Percentiles rank a stretch among this genome's conserved stretches.
These are phyloP conservation scores for Taiozyma onychis DNA, from an alignment of 1,139 yeast species.

Conservation along the genomic window DNA sequence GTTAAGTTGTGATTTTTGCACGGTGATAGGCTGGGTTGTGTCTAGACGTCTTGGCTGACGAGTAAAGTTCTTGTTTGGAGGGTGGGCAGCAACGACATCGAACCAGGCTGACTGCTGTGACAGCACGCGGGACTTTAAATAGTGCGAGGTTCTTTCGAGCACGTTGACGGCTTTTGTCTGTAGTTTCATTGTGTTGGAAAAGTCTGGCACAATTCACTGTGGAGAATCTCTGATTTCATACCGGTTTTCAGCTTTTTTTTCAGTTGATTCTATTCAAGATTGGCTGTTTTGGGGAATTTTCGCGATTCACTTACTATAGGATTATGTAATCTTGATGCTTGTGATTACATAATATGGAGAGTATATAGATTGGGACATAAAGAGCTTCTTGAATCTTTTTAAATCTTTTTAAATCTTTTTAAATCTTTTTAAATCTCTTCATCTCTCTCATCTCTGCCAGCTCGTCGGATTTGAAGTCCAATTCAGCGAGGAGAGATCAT, in stretches of 20 bases:
- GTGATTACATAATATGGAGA: too few species aligned
- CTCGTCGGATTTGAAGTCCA: too few species aligned
- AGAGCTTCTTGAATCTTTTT: too few species aligned
- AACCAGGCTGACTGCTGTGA: slow-evolving; percentile 80
- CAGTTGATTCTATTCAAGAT: too few species aligned
- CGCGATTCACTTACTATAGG: background rate
- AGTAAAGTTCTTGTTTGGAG: slow-evolving; percentile 61
- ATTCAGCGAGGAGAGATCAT: too few species aligned
- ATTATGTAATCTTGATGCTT: too few species aligned
- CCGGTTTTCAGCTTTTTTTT: background rate
- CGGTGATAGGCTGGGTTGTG: slow-evolving; percentile 23
- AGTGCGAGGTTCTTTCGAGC: slow-evolving; percentile 71
- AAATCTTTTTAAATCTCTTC: too few species aligned
- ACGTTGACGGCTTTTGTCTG: slow-evolving; percentile 33
- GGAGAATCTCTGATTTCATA: background rate
- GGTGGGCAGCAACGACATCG: slow-evolving; percentile 72
- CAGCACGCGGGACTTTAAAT: slow-evolving; percentile 59
- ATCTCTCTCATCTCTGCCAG: too few species aligned
- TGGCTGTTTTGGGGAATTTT: background rate
- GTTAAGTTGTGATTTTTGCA: slow-evolving; percentile 24
- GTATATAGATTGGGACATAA: too few species aligned
- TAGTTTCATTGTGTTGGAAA: slow-evolving; percentile 15
- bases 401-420: too few species aligned
- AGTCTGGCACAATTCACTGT: slow-evolving; percentile 11
- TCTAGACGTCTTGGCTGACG: slow-evolving; percentile 38